Base-by-base conservation (phyloP, 495 filamentous ascomycete genomes). In the Hypoxylon rickii region DNA sequence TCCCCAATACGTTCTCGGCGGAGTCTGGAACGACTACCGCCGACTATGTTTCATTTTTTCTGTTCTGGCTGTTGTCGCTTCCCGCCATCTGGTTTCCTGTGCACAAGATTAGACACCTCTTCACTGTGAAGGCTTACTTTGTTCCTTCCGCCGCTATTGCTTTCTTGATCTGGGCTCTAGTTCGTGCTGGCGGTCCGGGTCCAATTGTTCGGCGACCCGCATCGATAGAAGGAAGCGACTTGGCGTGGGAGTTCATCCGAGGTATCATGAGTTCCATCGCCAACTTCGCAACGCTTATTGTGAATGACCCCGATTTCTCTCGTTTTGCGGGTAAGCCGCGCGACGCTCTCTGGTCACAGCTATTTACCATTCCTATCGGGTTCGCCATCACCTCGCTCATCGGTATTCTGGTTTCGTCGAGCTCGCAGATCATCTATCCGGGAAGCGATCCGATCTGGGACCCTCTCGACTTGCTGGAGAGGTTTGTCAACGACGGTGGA, bases 311-410 rank as follows among this genome's bases (percentile, higher is more conserved):
- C 2, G 92, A 97, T 69, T 97, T 96, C 64, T 75, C 90, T 29
- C 88, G 92, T 66, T 97, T 96, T 66, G 89, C 92, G 2, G 73
- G 73, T 16, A 92, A 86, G 53, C 92, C 92, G 13, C 79, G 77
- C 22, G 92, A 95, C 70, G 89, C 90, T 0, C 52, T 95, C n/a
- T 95, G 89, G 89, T 87, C 91, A 10, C 92, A 97, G 69, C 73
- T 96, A 3, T 74, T 96, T 59, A 89, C 91, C 3, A 96, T 96
- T 53, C 92, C 92, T 3, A 70, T 87, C 48, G 88, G 89, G 16
- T 96, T 97, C 58, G 92, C 88, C 2, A 67, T 96, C 41, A 96
- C 92, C 12, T 93, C 88, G 6, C 92, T 96, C 70, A 92, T 96
- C 62, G 91, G 92, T 50, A 96, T 97, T 64, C 89, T 96, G 55